phyloP scores from a whole-genome alignment of 768 basidiomycete genomes.

The Holtermanniella nyarrowii region DNA sequence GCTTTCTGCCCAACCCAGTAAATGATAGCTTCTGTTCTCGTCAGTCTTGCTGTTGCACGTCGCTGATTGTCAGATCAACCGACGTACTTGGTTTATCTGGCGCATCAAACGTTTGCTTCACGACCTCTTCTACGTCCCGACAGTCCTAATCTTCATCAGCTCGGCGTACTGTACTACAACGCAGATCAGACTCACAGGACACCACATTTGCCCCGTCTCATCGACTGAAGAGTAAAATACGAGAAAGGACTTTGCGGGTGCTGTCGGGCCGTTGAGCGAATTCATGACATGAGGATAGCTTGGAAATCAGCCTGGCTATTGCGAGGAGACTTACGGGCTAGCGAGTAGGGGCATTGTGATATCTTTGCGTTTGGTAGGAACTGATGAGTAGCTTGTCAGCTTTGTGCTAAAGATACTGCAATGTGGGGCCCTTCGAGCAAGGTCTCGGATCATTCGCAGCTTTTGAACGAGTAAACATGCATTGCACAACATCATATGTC shows the following conservation, averaged over 20 bases:
- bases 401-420: no score
- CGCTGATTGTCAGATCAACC: background rate
- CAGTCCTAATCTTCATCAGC: slow-evolving; percentile 25
- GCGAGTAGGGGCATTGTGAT: slow-evolving; percentile 15
- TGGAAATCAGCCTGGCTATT: background rate
- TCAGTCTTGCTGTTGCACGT: background rate
- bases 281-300: slow-evolving; percentile 38
- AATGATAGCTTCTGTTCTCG: slow-evolving; percentile 28
- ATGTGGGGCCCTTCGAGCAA: no score
- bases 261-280: slow-evolving; percentile 26
- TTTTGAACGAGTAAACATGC: no score
- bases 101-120: slow-evolving; percentile 30
- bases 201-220: slow-evolving; percentile 39
- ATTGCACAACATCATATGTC: no score
- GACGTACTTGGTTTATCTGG: slow-evolving; percentile 32
- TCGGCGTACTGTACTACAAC: no score
- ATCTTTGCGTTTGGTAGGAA: no score
- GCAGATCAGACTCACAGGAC: slow-evolving; percentile 28
- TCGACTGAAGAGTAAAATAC: slow-evolving; percentile 38
- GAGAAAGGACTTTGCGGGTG: slow-evolving; percentile 31
- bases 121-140: slow-evolving; percentile 23
- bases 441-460: no score
- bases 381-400: no score
- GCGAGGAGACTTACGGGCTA: slow-evolving; percentile 12
- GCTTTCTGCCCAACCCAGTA: slow-evolving; percentile 28